Base-by-base conservation (phyloP, 2,329 filamentous ascomycete genomes). In the Ophiostoma australiae region DNA sequence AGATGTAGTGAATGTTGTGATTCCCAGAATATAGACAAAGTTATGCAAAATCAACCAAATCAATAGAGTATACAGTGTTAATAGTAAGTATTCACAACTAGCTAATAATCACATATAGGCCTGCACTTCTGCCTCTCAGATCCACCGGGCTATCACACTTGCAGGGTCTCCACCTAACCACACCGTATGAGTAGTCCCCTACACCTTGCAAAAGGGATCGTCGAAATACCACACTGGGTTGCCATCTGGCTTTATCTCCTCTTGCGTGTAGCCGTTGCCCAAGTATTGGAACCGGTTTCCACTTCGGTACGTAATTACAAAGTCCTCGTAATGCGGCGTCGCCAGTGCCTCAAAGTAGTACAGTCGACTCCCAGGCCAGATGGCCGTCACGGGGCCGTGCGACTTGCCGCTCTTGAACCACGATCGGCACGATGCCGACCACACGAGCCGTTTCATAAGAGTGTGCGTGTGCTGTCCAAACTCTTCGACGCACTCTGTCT, bases 311-410 rank as follows among this genome's bases (percentile, higher is more conserved):
- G 79, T 80, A 72, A 77, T 82, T 37, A 79, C 77, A 70, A 77
- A 84, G 73, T 84, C 82, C 75, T 83, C 82, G 81, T 81, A 83
- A 15, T 81, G 76, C 44, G 80, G 80, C 27, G 79, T 76, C 37
- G 79, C 74, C 70, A 83, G 73, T 15, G 80, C 76, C 75, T 83
- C 81, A 4, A 82, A 73, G 20, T 79, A 80, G 67, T 83, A 82
- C 70, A 82, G 76, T n/a, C 79, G 79, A 58, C 79, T 81, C 3
- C 82, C 82, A 0, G 82, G 82, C 81, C 81, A 83, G 35, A 83
- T 74, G 1, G 79, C 81, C 15, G 79, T 78, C 61, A 83, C 77
- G 67, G 78, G 77, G 52, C 80, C 76, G 1, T 80, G 80, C 17
- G 75, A 76, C 10, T 79, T 80, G 17, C 79, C 79, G 15, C 80